phyloP scores from a whole-genome alignment of 2,329 filamentous ascomycete species.

The Ophiobolus disseminans region DNA sequence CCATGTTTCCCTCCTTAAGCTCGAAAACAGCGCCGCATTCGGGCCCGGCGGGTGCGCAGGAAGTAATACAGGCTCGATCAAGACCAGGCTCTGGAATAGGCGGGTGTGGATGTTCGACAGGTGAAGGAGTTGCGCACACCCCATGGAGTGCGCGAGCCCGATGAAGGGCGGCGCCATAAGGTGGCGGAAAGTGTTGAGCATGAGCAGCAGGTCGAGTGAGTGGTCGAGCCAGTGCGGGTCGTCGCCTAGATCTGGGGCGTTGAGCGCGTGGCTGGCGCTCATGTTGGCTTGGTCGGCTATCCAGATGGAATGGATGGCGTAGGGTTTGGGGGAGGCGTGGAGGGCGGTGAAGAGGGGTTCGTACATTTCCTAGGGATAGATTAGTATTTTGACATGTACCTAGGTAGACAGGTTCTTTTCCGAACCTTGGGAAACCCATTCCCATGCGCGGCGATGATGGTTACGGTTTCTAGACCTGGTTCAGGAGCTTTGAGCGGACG shows the following conservation, averaged over 20 bases:
- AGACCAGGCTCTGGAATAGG: conserved; percentile 23
- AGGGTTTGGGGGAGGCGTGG: conserved; percentile 3
- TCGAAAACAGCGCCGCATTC: conserved; percentile 22
- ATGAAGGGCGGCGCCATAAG: conserved; percentile 24
- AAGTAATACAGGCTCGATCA: conserved; percentile 27
- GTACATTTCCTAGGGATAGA: conserved; percentile 21
- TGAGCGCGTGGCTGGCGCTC: conserved; percentile 22
- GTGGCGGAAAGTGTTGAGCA: conserved; percentile 24
- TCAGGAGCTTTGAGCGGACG: conserved; percentile 4
- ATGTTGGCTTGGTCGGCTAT: conserved; percentile 25
- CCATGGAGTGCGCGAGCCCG: conserved; percentile 29
- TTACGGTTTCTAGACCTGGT: conserved; percentile 10
- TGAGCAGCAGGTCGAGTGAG: conserved; percentile 24
- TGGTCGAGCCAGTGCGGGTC: conserved; percentile 28
- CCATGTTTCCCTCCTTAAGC: conserved; percentile 18
- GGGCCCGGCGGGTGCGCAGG: conserved; percentile 19
- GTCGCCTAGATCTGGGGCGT: conserved; percentile 18
- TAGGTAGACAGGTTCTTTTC: background rate
- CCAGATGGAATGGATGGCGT: conserved; percentile 21
- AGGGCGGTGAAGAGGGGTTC: conserved; percentile 29
- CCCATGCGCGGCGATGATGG: conserved; percentile 26
- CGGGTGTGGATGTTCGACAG: conserved; percentile 27
- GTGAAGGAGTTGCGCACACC: conserved; percentile 17
- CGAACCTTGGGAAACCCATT: conserved; percentile 28
- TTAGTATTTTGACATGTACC: background rate